These are phyloP conservation scores for Usnea hakonensis DNA, from an alignment of 495 filamentous ascomycete genomes.

Conservation along the genomic window DNA sequence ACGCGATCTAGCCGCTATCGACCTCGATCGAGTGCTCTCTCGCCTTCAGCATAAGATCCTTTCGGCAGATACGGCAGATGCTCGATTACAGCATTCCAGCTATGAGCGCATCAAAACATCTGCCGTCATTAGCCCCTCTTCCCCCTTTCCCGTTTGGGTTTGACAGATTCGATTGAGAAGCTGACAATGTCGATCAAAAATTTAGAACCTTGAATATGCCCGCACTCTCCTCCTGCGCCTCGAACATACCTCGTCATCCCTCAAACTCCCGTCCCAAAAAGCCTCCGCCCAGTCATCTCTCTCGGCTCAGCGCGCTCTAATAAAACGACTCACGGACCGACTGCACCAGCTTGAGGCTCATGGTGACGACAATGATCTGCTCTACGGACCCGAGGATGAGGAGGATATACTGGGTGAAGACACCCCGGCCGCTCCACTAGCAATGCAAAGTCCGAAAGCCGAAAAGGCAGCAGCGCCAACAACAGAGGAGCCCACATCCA, in stretches of 20 bases:
- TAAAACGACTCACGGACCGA: slow-evolving; percentile 22
- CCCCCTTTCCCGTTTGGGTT: not conserved
- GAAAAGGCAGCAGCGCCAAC: not conserved
- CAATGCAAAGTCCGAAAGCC: slow-evolving; percentile 2
- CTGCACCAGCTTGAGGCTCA: slow-evolving; percentile 21
- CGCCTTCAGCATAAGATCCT: slow-evolving; percentile 69
- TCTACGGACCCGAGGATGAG: slow-evolving; percentile 13
- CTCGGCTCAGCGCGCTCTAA: slow-evolving; percentile 22
- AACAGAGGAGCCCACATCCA: slow-evolving; percentile 1
- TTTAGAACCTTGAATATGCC: slow-evolving; percentile 76
- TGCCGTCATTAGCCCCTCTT: slow-evolving; percentile 41
- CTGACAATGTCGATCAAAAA: not conserved
- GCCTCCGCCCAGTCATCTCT: slow-evolving; percentile 63
- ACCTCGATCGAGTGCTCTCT: slow-evolving; percentile 63
- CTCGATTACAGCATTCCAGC: slow-evolving; percentile 53
- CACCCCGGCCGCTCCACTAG: slow-evolving; percentile 3
- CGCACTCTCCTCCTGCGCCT: slow-evolving; percentile 65
- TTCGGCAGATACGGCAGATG: slow-evolving; percentile 49
- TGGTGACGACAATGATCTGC: slow-evolving; percentile 19
- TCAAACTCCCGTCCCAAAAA: slow-evolving; percentile 58
- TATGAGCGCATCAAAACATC: slow-evolving; percentile 62
- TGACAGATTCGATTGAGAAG: not conserved
- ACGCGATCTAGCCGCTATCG: slow-evolving; percentile 42
- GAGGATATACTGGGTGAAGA: slow-evolving; percentile 22
- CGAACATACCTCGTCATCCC: slow-evolving; percentile 59